Evolutionary conservation across 139 green algal species (phyloP).

Genomic region (Spirogloea muscicola): DNA sequence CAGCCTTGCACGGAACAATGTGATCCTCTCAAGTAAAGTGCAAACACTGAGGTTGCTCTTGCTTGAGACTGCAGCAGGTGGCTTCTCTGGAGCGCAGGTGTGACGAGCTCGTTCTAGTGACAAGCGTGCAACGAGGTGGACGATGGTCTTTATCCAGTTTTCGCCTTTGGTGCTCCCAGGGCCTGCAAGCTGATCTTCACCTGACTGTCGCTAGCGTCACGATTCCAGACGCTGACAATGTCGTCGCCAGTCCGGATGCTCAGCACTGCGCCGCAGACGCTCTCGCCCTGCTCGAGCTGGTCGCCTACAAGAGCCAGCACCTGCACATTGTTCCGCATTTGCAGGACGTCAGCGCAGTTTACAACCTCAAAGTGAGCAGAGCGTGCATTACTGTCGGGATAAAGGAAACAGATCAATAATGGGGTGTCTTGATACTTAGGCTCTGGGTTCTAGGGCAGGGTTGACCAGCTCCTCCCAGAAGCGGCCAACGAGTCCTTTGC

Average conservation of each 20-base stretch:
- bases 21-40: neutral
- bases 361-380: too few relatives aligned
- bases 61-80: neutral
- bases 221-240: conserved; percentile 43
- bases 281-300: conserved; percentile 22
- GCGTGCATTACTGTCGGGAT: too few relatives aligned
- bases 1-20: neutral
- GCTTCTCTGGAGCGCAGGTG: neutral
- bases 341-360: neutral
- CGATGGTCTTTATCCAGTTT: neutral
- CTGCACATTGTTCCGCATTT: too few relatives aligned
- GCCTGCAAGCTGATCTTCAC: too few relatives aligned
- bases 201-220: conserved; percentile 17
- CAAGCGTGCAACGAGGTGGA: neutral
- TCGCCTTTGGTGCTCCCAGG: too few relatives aligned
- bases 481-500: conserved; percentile 6
- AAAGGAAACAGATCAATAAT: too few relatives aligned
- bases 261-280: conserved; percentile 33
- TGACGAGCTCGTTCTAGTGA: too few relatives aligned
- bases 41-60: neutral
- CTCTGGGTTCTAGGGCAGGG: too few relatives aligned
- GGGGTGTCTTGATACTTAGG: too few relatives aligned
- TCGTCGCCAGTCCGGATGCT: conserved; percentile 26
- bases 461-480: conserved; percentile 39
- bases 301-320: conserved; percentile 35